Percentiles rank a stretch among this genome's conserved stretches.
phyloP scores from a whole-genome alignment of 306 rosid genomes.

The Cercis canadensis region DNA sequence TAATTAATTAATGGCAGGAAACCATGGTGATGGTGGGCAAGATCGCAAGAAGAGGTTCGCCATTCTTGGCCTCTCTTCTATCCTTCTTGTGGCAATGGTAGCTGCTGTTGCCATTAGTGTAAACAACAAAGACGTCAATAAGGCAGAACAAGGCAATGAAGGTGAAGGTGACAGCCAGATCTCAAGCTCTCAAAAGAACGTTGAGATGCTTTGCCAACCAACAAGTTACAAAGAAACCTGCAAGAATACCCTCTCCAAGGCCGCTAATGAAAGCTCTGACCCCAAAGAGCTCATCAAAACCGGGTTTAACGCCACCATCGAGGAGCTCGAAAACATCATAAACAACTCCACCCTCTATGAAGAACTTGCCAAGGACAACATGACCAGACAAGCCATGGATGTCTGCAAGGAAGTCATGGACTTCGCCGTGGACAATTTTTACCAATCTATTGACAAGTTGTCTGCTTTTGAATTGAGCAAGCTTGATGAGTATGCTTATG shows the following conservation, averaged over 20 bases:
- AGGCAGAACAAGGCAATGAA: neutral
- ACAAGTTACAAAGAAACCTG: conserved; percentile 66
- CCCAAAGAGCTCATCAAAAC: conserved; percentile 57
- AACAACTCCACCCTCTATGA: conserved; percentile 40
- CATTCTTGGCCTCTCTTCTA: too few relatives aligned
- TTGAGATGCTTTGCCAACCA: conserved; percentile 57
- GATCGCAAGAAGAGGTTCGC: too few relatives aligned
- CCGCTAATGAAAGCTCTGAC: conserved; percentile 40
- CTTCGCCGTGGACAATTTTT: conserved; percentile 47
- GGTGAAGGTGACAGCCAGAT: neutral
- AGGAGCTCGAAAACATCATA: conserved; percentile 37
- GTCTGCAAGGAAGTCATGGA: conserved; percentile 75
- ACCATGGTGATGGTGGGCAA: too few relatives aligned
- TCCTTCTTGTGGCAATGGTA: too few relatives aligned
- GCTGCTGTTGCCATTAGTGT: too few relatives aligned
- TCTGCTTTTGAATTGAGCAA: conserved; percentile 21
- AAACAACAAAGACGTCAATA: too few relatives aligned
- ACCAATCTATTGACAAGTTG: conserved; percentile 36
- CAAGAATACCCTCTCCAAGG: conserved; percentile 35
- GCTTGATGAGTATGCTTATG: conserved; percentile 46
- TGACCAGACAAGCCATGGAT: conserved; percentile 57
- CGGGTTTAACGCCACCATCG: conserved; percentile 49
- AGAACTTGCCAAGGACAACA: conserved; percentile 48
- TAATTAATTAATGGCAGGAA: too few relatives aligned
- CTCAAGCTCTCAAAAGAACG: conserved; percentile 35